Conservation (phyloP, 805 yeast species). For the Starmerella bombi region DNA sequence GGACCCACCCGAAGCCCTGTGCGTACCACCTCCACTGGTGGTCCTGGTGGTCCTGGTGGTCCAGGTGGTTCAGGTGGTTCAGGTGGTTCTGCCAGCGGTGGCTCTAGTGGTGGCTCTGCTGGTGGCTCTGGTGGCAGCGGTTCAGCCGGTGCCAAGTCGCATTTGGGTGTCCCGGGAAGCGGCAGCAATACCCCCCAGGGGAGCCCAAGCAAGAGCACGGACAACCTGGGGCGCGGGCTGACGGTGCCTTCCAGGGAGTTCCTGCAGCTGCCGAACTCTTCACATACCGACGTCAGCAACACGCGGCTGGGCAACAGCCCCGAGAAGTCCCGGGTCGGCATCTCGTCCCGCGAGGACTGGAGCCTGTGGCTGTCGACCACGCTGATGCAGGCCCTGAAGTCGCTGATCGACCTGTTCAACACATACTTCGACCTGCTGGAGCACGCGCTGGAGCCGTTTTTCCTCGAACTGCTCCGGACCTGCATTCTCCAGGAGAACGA, state of each 20-base stretch:
- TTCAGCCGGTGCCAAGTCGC: too few species aligned
- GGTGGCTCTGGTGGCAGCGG: too few species aligned
- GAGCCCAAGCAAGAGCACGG: background rate
- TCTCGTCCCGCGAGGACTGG: slow-evolving; percentile 47
- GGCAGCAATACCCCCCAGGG: background rate
- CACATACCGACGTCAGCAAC: background rate
- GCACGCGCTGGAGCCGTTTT: slow-evolving; percentile 64
- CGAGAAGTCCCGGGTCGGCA: background rate
- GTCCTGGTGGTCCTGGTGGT: slow-evolving; percentile 28
- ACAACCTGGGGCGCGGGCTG: background rate
- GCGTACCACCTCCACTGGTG: background rate
- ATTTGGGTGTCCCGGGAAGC: background rate
- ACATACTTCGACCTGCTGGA: slow-evolving; percentile 69
- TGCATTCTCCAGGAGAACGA: slow-evolving; percentile 96
- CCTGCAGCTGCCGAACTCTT: background rate
- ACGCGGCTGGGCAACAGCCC: background rate
- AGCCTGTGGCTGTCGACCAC: slow-evolving; percentile 97
- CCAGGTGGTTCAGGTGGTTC: background rate
- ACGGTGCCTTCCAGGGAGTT: background rate
- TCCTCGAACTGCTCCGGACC: slow-evolving; percentile 59
- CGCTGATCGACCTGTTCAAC: slow-evolving; percentile 69
- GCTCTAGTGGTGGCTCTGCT: too few species aligned
- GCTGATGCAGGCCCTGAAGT: slow-evolving; percentile 83
- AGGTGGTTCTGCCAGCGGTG: background rate
- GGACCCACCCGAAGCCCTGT: slow-evolving; percentile 1